A percentile compares a stretch with the other conserved stretches of the same genome.
Evolutionary conservation across 2,329 filamentous ascomycete species (phyloP).

Genomic region (Pseudogymnoascus sp.): DNA sequence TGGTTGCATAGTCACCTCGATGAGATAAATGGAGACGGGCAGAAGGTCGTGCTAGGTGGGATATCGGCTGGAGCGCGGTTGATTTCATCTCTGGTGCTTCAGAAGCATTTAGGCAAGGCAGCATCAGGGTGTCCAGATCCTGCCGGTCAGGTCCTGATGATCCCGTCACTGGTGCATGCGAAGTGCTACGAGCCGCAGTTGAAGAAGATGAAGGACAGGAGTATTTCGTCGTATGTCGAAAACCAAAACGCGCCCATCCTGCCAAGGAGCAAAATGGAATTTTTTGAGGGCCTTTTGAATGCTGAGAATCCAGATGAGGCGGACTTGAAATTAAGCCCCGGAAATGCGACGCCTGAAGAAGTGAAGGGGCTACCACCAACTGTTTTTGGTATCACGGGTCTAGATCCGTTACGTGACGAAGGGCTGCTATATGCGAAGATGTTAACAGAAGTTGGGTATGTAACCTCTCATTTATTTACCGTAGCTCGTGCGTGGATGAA

Average conservation of each 20-base stretch:
- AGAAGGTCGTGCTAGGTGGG: constrained; percentile 37
- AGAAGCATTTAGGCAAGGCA: constrained; percentile 28
- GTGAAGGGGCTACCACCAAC: constrained; percentile 37
- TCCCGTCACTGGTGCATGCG: constrained; percentile 34
- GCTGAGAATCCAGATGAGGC: constrained; percentile 19
- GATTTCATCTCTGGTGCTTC: constrained; percentile 33
- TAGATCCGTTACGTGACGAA: constrained; percentile 42
- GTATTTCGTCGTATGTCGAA: constrained; percentile 36
- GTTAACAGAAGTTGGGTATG: constrained; percentile 37
- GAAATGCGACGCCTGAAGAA: constrained; percentile 24
- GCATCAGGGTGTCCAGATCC: neutral
- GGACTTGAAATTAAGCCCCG: constrained; percentile 32
- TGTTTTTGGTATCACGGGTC: constrained; percentile 36
- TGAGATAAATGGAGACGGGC: constrained; percentile 31
- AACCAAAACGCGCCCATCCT: constrained; percentile 42
- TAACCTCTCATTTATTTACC: neutral
- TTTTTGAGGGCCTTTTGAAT: constrained; percentile 10
- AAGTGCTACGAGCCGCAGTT: constrained; percentile 22
- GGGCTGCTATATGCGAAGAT: constrained; percentile 37
- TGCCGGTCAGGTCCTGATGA: constrained; percentile 42
- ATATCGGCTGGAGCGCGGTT: constrained; percentile 40
- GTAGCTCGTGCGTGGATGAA: neutral
- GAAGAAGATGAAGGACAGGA: constrained; percentile 29
- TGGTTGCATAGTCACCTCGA: constrained; percentile 42
- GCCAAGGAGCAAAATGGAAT: constrained; percentile 30